A percentile compares a stretch with the other conserved stretches of the same genome.
Conservation (phyloP, 768 basidiomycete species). For the Tremella fuciformis region DNA sequence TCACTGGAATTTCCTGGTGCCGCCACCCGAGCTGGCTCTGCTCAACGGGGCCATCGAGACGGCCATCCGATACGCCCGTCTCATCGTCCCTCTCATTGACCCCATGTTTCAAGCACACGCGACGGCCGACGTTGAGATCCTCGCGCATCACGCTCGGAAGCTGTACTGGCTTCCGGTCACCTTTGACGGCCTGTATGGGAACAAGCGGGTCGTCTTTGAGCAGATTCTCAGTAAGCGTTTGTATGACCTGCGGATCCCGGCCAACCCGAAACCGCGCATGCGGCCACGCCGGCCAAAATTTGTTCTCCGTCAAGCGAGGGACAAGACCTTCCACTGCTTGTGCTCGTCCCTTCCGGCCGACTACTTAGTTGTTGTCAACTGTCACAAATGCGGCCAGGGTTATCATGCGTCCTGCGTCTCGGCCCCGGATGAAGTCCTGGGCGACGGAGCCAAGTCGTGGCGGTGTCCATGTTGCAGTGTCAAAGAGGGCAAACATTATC, state of each 20-base stretch:
- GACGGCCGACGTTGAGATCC: conserved; percentile 16
- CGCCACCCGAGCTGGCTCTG: conserved; percentile 28
- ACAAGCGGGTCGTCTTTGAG: conserved; percentile 26
- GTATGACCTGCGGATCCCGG: conserved; percentile 24
- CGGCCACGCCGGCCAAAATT: conserved; percentile 28
- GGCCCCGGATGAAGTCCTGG: conserved; percentile 22
- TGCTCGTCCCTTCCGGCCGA: conserved; percentile 28
- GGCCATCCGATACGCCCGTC: conserved; percentile 21
- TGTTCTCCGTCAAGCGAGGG: conserved; percentile 25
- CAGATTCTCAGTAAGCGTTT: conserved; percentile 32
- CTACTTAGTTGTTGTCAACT: conserved; percentile 22
- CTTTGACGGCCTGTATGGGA: conserved; percentile 29
- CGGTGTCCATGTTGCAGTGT: conserved; percentile 47
- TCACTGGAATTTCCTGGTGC: conserved; percentile 39
- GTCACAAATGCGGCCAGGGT: conserved; percentile 34
- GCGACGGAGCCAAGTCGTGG: conserved; percentile 25
- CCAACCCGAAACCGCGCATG: conserved; percentile 9
- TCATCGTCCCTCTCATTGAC: conserved; percentile 23
- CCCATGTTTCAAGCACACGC: conserved; percentile 13
- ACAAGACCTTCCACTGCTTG: conserved; percentile 29
- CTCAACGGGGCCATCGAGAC: conserved; percentile 24
- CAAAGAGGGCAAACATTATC: conserved; percentile 39
- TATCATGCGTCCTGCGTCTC: conserved; percentile 45
- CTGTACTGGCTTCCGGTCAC: conserved; percentile 33
- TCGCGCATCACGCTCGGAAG: conserved; percentile 35